Conservation (phyloP, 176 grass and related monocot species). For the Poa annua region DNA sequence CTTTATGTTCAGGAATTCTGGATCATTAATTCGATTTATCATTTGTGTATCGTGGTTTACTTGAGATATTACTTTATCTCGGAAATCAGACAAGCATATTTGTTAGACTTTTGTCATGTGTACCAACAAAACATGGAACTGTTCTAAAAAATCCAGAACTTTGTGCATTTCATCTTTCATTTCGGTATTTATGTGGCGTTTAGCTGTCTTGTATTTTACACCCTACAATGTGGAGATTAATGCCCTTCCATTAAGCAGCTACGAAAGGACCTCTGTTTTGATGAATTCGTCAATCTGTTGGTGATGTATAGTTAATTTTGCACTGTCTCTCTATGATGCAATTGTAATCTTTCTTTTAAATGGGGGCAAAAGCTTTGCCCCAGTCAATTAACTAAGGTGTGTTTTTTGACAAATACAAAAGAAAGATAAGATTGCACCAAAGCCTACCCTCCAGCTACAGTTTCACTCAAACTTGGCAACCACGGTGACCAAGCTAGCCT, state of each 20-base stretch:
- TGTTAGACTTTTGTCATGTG: not conserved
- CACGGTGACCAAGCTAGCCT: too few species aligned
- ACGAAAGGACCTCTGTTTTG: not conserved
- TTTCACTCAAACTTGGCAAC: too few species aligned
- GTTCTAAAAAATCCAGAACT: not conserved
- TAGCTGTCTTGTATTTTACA: not conserved
- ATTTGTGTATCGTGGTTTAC: not conserved
- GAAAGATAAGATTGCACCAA: too few species aligned
- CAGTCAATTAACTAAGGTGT: too few species aligned
- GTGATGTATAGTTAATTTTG: not conserved
- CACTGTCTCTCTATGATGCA: not conserved
- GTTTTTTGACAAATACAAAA: too few species aligned
- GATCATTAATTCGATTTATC: not conserved
- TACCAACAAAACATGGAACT: not conserved
- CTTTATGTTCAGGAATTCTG: slow-evolving; percentile 22
- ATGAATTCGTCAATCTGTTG: too few species aligned
- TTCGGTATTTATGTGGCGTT: not conserved
- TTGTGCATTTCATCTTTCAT: not conserved
- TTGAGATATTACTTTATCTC: not conserved
- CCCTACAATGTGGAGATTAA: not conserved
- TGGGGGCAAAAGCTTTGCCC: too few species aligned
- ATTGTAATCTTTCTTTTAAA: not conserved
- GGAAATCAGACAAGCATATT: not conserved
- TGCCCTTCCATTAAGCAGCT: not conserved
- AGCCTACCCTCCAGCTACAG: too few species aligned